Percentiles rank a stretch among this genome's conserved stretches.
Evolutionary conservation across 2,329 filamentous ascomycete genomes (phyloP).

Genomic region (Fusarium nodosum): DNA sequence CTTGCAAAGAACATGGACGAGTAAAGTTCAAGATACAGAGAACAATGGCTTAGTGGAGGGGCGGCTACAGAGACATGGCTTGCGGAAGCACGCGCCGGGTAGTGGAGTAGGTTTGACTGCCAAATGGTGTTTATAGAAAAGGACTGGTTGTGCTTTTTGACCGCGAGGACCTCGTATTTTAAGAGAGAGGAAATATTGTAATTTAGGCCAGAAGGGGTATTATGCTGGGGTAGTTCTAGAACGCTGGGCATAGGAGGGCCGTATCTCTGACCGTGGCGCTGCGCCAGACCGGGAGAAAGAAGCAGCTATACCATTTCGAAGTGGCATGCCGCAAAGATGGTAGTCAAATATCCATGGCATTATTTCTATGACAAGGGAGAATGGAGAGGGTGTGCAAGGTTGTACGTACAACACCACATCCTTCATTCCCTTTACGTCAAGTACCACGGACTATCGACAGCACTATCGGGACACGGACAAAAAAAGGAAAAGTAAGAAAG

Average conservation of each 20-base stretch:
- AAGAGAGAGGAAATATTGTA: slow-evolving; percentile 14
- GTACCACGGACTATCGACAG: slow-evolving; percentile 12
- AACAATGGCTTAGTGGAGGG: slow-evolving; percentile 11
- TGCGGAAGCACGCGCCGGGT: background rate
- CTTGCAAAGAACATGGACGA: background rate
- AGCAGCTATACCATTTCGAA: slow-evolving; percentile 3
- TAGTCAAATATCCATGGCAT: background rate
- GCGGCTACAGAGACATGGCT: slow-evolving; percentile 6
- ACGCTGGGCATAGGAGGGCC: background rate
- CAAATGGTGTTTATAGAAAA: background rate
- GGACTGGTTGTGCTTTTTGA: background rate
- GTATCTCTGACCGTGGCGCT: slow-evolving; percentile 8
- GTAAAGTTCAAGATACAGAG: slow-evolving; percentile 1
- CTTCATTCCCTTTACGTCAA: background rate
- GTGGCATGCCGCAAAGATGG: background rate
- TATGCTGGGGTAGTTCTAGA: slow-evolving; percentile 24
- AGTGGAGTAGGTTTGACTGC: background rate
- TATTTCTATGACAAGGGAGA: slow-evolving; percentile 1
- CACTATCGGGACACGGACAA: slow-evolving; percentile 14
- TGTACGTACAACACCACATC: background rate
- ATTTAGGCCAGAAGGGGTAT: slow-evolving; percentile 19
- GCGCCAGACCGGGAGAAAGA: slow-evolving; percentile 3
- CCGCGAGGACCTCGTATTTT: slow-evolving; percentile 25
- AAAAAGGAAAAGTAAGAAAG: background rate
- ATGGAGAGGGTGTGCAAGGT: background rate